Base-by-base conservation (phyloP, 345 rosid species). In the Citrus cavaleriei region DNA sequence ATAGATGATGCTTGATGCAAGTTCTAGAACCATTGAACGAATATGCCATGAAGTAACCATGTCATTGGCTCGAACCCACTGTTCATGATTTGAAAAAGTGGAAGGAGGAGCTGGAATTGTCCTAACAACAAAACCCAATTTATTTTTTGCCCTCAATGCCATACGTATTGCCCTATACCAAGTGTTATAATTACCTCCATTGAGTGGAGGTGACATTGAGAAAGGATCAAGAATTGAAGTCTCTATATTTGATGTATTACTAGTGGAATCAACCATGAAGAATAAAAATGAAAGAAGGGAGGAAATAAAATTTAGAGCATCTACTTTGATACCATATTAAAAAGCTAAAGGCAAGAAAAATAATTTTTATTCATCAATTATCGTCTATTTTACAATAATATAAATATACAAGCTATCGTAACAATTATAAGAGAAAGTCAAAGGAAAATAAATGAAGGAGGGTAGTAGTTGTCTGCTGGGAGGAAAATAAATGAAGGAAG, bases 381-480 rank as follows among this genome's bases (percentile, higher is more conserved):
- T 2, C 4, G 4, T 12, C 14, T 42, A 10, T 2, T 42, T 3
- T 42, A 12, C 16, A 42, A 42, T 42, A 0, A 12, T 42, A 42
- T 42, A 12, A 12, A 42, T 42, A 42, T 0, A 3, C 16, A 2
- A 42, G 51, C 0, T 40, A 9, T 40, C 3, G 1, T 42, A 42
- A 42, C 3, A 42, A 42, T 12, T 10, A 42, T 0, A 35, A 42
- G 51, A 42, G 16, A 42, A 42, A 42, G 4, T 3, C 4, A 42
- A 42, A 42, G 4, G 16, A 42, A 42, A 42, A 10, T 42, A 12
- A 34, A 42, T 42, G 1, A 10, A 42, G 1, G 4, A 42, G 0
- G 1, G 0, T 42, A 42, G 0, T 42, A 2, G 16, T 10, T 42
- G 14, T 3, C 4, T 42, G 6, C 0, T 5, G 4, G 34, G 4